phyloP scores from a whole-genome alignment of 2,329 filamentous ascomycete genomes.

The Xylariaceae sp. region DNA sequence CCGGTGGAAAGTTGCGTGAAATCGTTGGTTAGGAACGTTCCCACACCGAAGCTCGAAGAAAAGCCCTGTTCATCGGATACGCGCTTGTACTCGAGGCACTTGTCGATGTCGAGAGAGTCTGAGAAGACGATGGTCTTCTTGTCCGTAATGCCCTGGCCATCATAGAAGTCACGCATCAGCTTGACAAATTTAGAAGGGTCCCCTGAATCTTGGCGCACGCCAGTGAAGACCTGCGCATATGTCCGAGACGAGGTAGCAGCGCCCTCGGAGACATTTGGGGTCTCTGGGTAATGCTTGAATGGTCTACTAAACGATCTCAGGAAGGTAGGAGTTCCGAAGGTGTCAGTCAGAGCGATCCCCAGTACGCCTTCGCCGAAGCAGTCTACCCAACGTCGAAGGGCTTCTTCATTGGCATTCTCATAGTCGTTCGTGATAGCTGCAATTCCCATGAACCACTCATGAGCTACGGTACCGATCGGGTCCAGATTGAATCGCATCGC shows the following conservation, averaged over 20 bases:
- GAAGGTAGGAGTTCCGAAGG: slow-evolving; percentile 91
- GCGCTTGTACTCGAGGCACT: slow-evolving; percentile 87
- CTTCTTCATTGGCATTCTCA: slow-evolving; percentile 79
- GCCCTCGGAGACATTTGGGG: slow-evolving; percentile 43
- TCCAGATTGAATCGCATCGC: slow-evolving; percentile 89
- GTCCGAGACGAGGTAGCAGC: slow-evolving; percentile 56
- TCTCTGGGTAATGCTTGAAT: slow-evolving; percentile 52
- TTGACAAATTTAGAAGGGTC: slow-evolving; percentile 82
- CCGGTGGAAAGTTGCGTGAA: slow-evolving; percentile 75
- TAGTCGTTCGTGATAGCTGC: slow-evolving; percentile 91
- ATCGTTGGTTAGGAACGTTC: slow-evolving; percentile 96
- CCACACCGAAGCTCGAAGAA: slow-evolving; percentile 87
- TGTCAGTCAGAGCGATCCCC: slow-evolving; percentile 91
- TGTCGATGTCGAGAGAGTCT: slow-evolving; percentile 89
- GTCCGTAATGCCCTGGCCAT: slow-evolving; percentile 73
- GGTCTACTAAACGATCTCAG: slow-evolving; percentile 80
- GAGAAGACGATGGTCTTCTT: slow-evolving; percentile 94
- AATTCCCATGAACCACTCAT: slow-evolving; percentile 99
- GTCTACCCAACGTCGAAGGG: slow-evolving; percentile 85
- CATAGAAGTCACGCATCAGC: slow-evolving; percentile 81
- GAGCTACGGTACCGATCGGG: slow-evolving; percentile 86
- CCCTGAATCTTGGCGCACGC: slow-evolving; percentile 89
- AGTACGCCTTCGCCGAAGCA: slow-evolving; percentile 88
- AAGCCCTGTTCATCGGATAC: slow-evolving; percentile 82
- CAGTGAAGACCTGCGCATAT: slow-evolving; percentile 82